Evolutionary conservation across 177 flowering plant species (phyloP).

Genomic region (Tripterygium wilfordii): DNA sequence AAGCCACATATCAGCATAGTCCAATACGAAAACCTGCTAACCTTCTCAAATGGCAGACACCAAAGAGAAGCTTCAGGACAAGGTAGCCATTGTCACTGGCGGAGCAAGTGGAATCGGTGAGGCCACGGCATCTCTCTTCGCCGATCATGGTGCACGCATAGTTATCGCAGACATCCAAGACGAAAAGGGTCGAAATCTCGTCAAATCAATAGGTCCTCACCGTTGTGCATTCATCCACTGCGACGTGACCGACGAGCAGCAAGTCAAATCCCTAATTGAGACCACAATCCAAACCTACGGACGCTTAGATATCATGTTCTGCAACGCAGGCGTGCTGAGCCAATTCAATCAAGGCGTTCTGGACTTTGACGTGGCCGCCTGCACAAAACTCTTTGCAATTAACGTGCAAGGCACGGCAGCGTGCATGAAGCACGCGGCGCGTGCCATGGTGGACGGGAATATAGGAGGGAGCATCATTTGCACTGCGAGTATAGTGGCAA

Average conservation of each 20-base stretch:
- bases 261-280: constrained; percentile 32
- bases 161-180: constrained; percentile 61
- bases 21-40: too few relatives aligned
- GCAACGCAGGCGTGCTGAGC: constrained; percentile 45
- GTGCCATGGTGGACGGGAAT: constrained; percentile 40
- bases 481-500: constrained; percentile 33
- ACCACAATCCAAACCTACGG: constrained; percentile 29
- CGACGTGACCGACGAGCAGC: constrained; percentile 49
- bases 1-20: too few relatives aligned
- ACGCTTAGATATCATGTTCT: constrained; percentile 47
- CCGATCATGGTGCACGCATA: constrained; percentile 27
- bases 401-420: constrained; percentile 50
- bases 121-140: constrained; percentile 38
- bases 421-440: constrained; percentile 48
- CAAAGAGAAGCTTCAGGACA: constrained; percentile 9
- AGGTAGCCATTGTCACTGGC: constrained; percentile 51
- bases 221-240: constrained; percentile 32
- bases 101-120: too few relatives aligned
- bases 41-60: too few relatives aligned
- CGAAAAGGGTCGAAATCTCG: constrained; percentile 26
- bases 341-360: constrained; percentile 16
- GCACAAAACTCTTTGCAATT: constrained; percentile 24
- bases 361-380: constrained; percentile 24
- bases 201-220: constrained; percentile 25
- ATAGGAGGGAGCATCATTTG: constrained; percentile 45